Evolutionary conservation across 805 yeast genomes (phyloP), one percentile per base, ranked within the genome.

Genomic region (Kluyveromyces starmeri): DNA sequence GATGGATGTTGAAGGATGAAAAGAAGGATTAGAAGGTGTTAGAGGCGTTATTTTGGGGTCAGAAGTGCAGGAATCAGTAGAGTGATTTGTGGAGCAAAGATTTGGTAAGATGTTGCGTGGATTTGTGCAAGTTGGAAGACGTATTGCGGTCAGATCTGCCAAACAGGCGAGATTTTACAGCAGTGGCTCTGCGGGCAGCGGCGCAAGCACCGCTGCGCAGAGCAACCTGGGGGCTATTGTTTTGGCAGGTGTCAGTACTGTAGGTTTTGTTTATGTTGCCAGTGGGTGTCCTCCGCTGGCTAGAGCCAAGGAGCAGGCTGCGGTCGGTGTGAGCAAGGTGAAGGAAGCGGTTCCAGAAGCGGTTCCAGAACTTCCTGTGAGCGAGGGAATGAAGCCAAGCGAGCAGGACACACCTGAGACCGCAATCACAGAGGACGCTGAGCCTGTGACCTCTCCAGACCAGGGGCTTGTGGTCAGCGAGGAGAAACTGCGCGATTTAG

Each of bases 101-200:
- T n/a, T n/a, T n/a, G n/a, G n/a, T n/a, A 19, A 8, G 16, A 30
- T 30, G 33, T 30, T 30, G 16, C 33, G 33, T 30, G 26, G 15
- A 9, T 20, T 26, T 7, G 9, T 20, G 13, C 17, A 14, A 30
- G 15, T 26, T 14, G 16, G 26, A 7, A 30, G 33, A 30, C 33
- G 33, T 30, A 3, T 30, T 30, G 13, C 17, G 12, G 12, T 30
- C 11, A 30, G 19, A 20, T 16, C 28, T 13, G 13, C 14, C 10
- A 32, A 17, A 24, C 18, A 8, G 10, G 16, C 10, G 11, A 32
- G 35, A 19, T 23, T 23, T 23, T 23, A 23, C 26, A n/a, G n/a
- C n/a, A 23, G 26, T 23, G 26, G 14, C 13, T 14, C 11, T 23
- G 14, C 26, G n/a, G 14, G 14, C 5, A n/a, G 14, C 26, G 26